Percentiles rank a stretch among this genome's conserved stretches.
Conservation (phyloP, 306 rosid species). For the Inga oerstediana region DNA sequence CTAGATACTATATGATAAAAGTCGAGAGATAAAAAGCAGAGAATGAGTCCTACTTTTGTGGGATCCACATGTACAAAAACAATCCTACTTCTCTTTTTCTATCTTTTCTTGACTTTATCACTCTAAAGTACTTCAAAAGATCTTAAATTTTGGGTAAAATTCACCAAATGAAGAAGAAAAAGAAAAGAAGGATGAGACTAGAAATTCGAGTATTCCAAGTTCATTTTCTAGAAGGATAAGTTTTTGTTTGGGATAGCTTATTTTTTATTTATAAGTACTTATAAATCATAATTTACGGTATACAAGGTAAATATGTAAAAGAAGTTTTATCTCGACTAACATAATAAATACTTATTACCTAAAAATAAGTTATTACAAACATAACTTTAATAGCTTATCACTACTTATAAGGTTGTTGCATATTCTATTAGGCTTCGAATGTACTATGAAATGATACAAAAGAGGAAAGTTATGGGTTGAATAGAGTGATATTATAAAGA, state of each 20-base stretch:
- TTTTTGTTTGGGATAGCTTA: no score
- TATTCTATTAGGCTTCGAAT: background rate
- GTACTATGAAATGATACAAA: background rate
- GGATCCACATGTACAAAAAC: background rate
- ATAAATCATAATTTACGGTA: no score
- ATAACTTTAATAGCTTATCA: background rate
- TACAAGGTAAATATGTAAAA: no score
- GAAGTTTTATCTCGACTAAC: no score
- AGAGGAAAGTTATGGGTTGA: background rate
- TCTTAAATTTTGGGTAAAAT: background rate
- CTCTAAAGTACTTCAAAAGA: background rate
- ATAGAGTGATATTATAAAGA: background rate
- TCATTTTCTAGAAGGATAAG: background rate
- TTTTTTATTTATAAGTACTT: no score
- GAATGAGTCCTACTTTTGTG: background rate
- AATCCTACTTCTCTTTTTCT: background rate
- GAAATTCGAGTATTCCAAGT: background rate
- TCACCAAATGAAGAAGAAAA: background rate
- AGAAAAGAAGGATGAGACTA: background rate
- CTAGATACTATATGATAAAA: background rate
- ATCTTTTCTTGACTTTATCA: background rate
- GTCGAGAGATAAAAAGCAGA: background rate
- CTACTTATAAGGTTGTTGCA: background rate
- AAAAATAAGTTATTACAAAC: no score
- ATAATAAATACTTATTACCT: no score